These are phyloP conservation scores for Prunus persica DNA, from an alignment of 306 rosid genomes.

Conservation along the genomic window DNA sequence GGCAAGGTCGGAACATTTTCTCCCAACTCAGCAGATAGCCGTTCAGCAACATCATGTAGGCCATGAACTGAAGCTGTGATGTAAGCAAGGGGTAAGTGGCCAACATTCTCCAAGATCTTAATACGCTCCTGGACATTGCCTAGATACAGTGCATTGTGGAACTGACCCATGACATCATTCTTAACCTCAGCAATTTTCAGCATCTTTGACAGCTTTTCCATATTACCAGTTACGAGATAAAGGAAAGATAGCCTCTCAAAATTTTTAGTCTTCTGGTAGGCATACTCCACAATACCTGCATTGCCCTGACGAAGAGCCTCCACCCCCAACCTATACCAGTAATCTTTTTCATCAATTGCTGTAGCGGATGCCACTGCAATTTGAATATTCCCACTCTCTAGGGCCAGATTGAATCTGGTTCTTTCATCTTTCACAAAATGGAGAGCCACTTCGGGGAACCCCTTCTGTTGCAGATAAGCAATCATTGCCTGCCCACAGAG, in stretches of 20 bases:
- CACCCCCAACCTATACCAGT: slow-evolving; percentile 86
- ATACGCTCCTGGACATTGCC: slow-evolving; percentile 78
- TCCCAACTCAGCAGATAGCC: slow-evolving; percentile 79
- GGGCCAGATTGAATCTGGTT: slow-evolving; percentile 80
- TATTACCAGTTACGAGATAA: slow-evolving; percentile 81
- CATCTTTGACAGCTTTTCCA: slow-evolving; percentile 86
- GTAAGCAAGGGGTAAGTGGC: slow-evolving; percentile 89
- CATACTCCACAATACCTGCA: slow-evolving; percentile 88
- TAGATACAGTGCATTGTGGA: slow-evolving; percentile 85
- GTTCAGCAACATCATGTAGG: slow-evolving; percentile 69
- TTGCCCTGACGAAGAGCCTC: slow-evolving; percentile 98
- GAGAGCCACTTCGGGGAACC: slow-evolving; percentile 93
- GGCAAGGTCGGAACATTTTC: slow-evolving; percentile 75
- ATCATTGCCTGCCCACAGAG: slow-evolving; percentile 96
- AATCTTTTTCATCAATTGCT: slow-evolving; percentile 89
- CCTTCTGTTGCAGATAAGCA: slow-evolving; percentile 93
- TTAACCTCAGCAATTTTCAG: slow-evolving; percentile 93
- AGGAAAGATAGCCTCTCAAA: slow-evolving; percentile 92
- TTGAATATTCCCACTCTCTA: slow-evolving; percentile 94
- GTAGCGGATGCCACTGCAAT: slow-evolving; percentile 92
- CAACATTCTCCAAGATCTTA: slow-evolving; percentile 83
- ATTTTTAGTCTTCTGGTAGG: slow-evolving; percentile 91
- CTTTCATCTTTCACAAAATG: slow-evolving; percentile 96
- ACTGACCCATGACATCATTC: slow-evolving; percentile 97
- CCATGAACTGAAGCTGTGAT: slow-evolving; percentile 81